Conservation (phyloP, 352 stramenopile species). For the Globisporangium spiculum region DNA sequence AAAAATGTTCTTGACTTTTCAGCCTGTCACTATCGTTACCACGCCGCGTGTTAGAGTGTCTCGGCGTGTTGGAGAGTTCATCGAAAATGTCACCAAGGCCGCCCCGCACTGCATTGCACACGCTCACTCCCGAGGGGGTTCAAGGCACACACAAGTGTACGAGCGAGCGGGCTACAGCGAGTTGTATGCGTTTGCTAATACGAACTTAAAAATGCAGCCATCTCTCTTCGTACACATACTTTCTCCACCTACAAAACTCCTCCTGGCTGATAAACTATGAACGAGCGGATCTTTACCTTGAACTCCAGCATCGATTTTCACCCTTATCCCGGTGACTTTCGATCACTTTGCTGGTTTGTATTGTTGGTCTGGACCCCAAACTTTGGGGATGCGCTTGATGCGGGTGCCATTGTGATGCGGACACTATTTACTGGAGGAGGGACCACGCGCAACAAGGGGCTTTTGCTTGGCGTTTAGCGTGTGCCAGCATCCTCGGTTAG, state of each 20-base stretch:
- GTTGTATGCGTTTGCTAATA: background rate
- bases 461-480: background rate
- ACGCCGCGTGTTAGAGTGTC: background rate
- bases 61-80: background rate
- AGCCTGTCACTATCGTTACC: slow-evolving; percentile 6
- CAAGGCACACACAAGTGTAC: background rate
- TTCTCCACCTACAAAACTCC: background rate
- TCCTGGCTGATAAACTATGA: background rate
- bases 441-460: background rate
- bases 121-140: background rate
- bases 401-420: background rate
- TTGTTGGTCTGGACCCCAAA: background rate
- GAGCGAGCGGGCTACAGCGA: background rate
- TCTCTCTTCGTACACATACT: background rate
- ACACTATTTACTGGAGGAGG: background rate
- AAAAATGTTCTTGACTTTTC: background rate
- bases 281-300: background rate
- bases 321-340: background rate
- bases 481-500: background rate
- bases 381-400: background rate
- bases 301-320: background rate
- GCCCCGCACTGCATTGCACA: background rate
- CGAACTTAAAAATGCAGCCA: background rate
- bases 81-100: background rate
- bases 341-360: background rate